Percentiles rank a stretch among this genome's conserved stretches.
phyloP scores from a whole-genome alignment of 345 rosid genomes.

The Durio zibethinus region DNA sequence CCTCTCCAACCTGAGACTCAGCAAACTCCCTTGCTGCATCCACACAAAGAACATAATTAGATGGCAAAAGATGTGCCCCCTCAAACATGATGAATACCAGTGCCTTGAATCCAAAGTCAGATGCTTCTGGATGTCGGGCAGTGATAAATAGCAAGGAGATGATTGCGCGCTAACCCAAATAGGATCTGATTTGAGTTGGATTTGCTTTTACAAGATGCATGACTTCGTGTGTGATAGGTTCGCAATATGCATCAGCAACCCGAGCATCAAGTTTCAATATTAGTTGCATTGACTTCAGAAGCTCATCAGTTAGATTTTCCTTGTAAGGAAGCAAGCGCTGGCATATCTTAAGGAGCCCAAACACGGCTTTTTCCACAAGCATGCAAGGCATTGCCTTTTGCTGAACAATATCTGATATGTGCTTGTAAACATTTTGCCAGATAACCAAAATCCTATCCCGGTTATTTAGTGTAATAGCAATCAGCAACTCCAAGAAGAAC shows the following conservation, averaged over 20 bases:
- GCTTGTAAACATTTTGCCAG: slow-evolving; percentile 64
- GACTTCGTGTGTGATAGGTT: slow-evolving; percentile 73
- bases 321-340: slow-evolving; percentile 73
- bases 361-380: slow-evolving; percentile 67
- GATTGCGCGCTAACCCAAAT: slow-evolving; percentile 63
- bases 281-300: slow-evolving; percentile 64
- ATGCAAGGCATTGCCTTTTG: slow-evolving; percentile 53
- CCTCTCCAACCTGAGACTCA: slow-evolving; percentile 60
- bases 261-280: slow-evolving; percentile 73
- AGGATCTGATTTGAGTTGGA: slow-evolving; percentile 64
- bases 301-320: slow-evolving; percentile 70
- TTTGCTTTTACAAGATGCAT: slow-evolving; percentile 64
- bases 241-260: slow-evolving; percentile 77
- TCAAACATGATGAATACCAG: slow-evolving; percentile 62
- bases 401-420: slow-evolving; percentile 60
- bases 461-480: slow-evolving; percentile 61
- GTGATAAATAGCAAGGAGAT: slow-evolving; percentile 63
- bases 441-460: slow-evolving; percentile 68
- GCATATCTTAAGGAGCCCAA: slow-evolving; percentile 70
- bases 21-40: slow-evolving; percentile 88
- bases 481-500: slow-evolving; percentile 66
- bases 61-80: slow-evolving; percentile 55
- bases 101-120: slow-evolving; percentile 62
- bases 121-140: slow-evolving; percentile 80
- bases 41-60: slow-evolving; percentile 58